Conservation (phyloP, 495 filamentous ascomycete species). For the Tuber microsphaerosporum region DNA sequence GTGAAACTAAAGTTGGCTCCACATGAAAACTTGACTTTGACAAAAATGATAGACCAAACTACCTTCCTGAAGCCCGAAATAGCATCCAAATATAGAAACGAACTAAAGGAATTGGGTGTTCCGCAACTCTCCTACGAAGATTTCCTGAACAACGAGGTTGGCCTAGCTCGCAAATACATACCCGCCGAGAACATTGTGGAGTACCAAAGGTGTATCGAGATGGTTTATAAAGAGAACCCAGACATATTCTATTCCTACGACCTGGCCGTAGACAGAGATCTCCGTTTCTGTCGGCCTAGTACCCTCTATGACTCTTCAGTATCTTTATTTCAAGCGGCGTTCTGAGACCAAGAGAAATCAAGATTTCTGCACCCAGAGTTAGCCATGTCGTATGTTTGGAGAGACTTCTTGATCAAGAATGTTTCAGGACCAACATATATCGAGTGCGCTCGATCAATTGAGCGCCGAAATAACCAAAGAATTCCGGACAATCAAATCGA, state of each 20-base stretch:
- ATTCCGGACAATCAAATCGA: constrained; percentile 12
- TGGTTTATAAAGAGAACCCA: constrained; percentile 9
- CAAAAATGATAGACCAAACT: constrained; percentile 9
- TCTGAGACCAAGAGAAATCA: constrained; percentile 21
- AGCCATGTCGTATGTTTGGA: constrained; percentile 14
- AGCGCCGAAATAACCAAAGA: constrained; percentile 16
- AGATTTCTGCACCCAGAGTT: constrained; percentile 25
- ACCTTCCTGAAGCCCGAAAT: constrained; percentile 18
- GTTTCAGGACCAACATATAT: constrained; percentile 9
- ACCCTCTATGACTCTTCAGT: constrained; percentile 23
- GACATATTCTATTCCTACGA: constrained; percentile 10
- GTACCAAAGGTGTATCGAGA: constrained; percentile 17
- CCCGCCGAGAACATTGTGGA: constrained; percentile 12
- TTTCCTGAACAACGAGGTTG: constrained; percentile 18
- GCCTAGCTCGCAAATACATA: neutral
- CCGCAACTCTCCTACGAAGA: constrained; percentile 11
- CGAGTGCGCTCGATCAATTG: constrained; percentile 18
- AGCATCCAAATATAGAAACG: neutral
- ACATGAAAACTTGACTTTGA: constrained; percentile 17
- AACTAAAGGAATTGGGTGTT: constrained; percentile 14
- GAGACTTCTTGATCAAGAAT: constrained; percentile 3
- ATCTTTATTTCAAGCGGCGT: constrained; percentile 32
- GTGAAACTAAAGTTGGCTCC: constrained; percentile 19
- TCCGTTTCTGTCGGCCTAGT: constrained; percentile 11
- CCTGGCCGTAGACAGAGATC: constrained; percentile 26